Base-by-base conservation (phyloP, 2,329 filamentous ascomycete genomes). In the Colletotrichum navitas region DNA sequence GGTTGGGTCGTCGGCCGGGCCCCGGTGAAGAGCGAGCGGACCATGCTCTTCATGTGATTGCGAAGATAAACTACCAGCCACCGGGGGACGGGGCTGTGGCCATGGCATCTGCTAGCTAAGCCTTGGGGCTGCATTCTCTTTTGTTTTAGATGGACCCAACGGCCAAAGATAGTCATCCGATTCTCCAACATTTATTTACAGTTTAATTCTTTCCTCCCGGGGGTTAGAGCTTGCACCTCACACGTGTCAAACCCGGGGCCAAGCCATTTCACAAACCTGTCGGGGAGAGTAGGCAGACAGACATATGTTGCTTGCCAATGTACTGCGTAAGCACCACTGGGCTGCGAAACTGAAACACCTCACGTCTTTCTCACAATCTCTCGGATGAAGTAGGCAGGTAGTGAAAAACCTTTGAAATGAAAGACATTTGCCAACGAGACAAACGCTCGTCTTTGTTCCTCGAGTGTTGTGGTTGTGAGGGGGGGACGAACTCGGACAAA, bases 161-260 rank as follows among this genome's bases (percentile, higher is more conserved):
- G 61, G 43, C 54, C 47, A 52, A 21, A 26, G 24, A 26, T 54
- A 51, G 66, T 54, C 54, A 52, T 26, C 26, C 39, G 41, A 47
- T 69, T 60, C 52, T 55, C 43, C 36, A 59, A 56, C n/a, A 26
- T 41, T 11, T 54, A 63, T 55, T 45, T 6, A 63, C 45, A 55
- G 41, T 26, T n/a, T 52, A 49, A 32, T 45, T 32, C 43, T n/a
- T 45, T 49, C 34, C 11, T 45, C 51, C 36, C n/a, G 5, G 34
- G 36, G 24, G 18, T 29, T 1, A 16, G 34, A 56, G 45, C 24
- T 18, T 29, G 5, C 45, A 52, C 26, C 43, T 16, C 62, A 32
- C 29, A 29, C 39, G 6, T n/a, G 11, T 47, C 12, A 7, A 21
- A 8, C 32, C 12, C 11, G 29, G 29, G 5, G 11, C 32, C 32